These are phyloP conservation scores for Immersiella caudata DNA, from an alignment of 495 filamentous ascomycete species.

Conservation along the genomic window DNA sequence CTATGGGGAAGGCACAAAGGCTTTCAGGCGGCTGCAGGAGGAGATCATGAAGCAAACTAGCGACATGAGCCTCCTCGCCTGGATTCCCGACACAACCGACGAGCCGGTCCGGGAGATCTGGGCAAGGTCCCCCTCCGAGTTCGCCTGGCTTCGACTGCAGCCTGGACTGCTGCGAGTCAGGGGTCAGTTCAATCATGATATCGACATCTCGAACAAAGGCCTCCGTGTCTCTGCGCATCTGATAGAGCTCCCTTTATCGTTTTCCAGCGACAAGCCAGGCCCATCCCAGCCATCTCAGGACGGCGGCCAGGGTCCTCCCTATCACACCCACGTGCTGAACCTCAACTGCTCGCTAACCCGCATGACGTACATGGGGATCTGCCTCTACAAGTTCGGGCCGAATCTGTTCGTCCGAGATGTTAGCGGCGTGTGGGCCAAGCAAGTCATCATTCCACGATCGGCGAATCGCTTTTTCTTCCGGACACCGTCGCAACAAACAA, in stretches of 20 bases:
- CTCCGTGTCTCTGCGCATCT: conserved; percentile 7
- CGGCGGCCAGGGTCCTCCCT: conserved; percentile 1
- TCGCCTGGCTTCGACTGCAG: neutral
- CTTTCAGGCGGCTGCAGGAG: conserved; percentile 31
- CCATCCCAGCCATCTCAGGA: neutral
- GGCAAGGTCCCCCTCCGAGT: conserved; percentile 5
- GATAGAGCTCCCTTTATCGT: conserved; percentile 1
- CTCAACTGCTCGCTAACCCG: conserved; percentile 6
- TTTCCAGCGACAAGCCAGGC: neutral
- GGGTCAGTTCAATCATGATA: conserved; percentile 7
- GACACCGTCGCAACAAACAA: neutral
- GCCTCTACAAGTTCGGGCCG: neutral
- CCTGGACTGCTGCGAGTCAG: neutral
- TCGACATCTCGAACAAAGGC: conserved; percentile 11
- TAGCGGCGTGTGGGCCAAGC: neutral
- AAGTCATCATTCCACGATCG: neutral
- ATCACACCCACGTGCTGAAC: conserved; percentile 11
- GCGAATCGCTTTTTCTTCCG: neutral
- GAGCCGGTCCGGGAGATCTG: conserved; percentile 10
- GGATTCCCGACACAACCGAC: conserved; percentile 16
- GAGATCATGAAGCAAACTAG: conserved; percentile 30
- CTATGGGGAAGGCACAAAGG: conserved; percentile 30
- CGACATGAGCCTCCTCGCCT: conserved; percentile 38
- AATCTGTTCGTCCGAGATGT: neutral
- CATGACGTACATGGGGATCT: neutral